Conservation (phyloP, 148 eudicot genomes). For the Rhododendron vialii region DNA sequence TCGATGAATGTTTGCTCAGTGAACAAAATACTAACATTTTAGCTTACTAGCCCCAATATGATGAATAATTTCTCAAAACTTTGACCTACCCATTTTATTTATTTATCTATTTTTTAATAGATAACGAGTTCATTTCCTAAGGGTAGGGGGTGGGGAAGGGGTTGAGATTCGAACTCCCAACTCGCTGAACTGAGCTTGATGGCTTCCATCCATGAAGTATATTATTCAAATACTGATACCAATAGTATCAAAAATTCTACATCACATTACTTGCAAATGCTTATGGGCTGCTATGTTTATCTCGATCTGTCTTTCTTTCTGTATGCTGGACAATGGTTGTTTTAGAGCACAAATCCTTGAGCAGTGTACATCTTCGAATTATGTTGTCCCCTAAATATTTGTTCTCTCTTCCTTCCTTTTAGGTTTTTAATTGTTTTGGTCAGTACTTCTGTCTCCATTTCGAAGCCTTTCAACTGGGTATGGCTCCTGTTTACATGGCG, state of each 20-base stretch:
- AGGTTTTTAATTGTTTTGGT: conserved; percentile 88
- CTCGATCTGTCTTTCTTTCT: neutral
- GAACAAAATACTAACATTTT: neutral
- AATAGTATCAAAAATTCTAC: neutral
- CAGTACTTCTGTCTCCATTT: conserved; percentile 86
- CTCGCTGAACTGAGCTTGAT: neutral
- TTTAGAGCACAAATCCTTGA: neutral
- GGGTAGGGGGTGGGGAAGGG: neutral
- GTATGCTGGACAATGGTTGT: neutral
- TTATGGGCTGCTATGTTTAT: neutral
- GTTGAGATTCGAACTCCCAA: neutral
- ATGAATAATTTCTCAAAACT: neutral
- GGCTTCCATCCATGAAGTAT: neutral
- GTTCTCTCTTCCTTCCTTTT: neutral
- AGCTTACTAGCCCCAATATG: neutral
- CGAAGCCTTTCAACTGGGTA: conserved; percentile 83
- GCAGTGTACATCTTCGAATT: neutral
- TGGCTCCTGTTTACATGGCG: conserved; percentile 92
- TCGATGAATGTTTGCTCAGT: neutral
- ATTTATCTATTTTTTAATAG: neutral
- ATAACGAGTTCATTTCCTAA: neutral
- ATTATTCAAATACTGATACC: neutral
- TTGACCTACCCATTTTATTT: neutral
- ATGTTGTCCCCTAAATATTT: neutral
- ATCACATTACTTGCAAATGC: neutral